Conservation (phyloP, 441 rosid species). For the Adansonia gregorii region DNA sequence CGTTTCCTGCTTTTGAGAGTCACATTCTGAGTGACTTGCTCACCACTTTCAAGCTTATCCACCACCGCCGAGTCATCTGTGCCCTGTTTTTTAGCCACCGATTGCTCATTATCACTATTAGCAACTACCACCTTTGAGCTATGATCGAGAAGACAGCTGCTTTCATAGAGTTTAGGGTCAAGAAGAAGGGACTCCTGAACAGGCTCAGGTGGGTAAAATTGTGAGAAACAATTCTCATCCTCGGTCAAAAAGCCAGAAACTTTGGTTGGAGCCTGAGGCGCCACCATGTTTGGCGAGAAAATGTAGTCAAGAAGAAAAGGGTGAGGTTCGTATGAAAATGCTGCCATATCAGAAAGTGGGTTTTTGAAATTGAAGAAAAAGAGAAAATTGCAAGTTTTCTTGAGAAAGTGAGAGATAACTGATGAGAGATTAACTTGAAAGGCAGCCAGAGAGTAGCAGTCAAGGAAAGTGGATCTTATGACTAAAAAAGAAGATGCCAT, state of each 20-base stretch:
- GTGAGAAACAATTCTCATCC: constrained; percentile 33
- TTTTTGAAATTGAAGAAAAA: constrained; percentile 24
- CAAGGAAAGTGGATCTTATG: too few relatives aligned
- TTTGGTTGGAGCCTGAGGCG: constrained; percentile 15
- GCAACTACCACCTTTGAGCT: constrained; percentile 29
- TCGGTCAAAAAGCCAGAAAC: constrained; percentile 34
- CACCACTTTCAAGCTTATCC: constrained; percentile 52
- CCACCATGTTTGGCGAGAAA: constrained; percentile 32
- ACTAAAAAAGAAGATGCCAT: too few relatives aligned
- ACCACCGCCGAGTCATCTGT: constrained; percentile 42
- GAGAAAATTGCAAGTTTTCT: constrained; percentile 26
- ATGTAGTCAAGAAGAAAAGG: constrained; percentile 44
- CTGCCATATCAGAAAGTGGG: constrained; percentile 43
- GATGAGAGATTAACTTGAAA: neutral
- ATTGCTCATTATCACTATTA: constrained; percentile 40
- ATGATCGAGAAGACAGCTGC: constrained; percentile 23
- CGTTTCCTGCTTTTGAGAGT: constrained; percentile 19
- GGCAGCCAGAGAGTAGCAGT: constrained; percentile 30
- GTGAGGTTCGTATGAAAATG: constrained; percentile 43
- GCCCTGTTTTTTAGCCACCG: constrained; percentile 46
- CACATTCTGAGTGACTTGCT: constrained; percentile 46
- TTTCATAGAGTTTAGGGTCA: constrained; percentile 24
- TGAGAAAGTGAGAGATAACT: constrained; percentile 36
- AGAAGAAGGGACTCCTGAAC: neutral
- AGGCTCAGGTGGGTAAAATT: constrained; percentile 31